phyloP scores from a whole-genome alignment of 192 early-diverging fungal species.

The Coemansia sp. region DNA sequence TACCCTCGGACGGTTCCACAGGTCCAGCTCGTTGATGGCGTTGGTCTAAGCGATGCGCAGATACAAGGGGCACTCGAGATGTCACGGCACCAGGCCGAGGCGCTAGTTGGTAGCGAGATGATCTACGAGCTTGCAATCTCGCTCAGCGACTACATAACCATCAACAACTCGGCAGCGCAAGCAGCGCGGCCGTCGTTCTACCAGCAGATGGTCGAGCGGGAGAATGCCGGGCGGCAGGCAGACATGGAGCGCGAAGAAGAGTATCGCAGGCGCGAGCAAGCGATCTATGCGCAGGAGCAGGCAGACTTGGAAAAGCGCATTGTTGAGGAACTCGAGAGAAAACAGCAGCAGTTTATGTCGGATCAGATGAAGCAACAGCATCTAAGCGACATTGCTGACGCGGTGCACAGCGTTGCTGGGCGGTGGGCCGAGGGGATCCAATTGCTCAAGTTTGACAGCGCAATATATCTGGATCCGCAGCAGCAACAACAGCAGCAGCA shows the following conservation, averaged over 20 bases:
- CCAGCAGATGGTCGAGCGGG: conserved; percentile 50
- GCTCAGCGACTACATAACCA: conserved; percentile 60
- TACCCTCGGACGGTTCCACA: conserved; percentile 67
- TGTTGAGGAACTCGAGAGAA: conserved; percentile 38
- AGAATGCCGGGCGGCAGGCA: conserved; percentile 20
- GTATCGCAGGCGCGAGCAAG: conserved; percentile 8
- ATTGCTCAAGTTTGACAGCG: conserved; percentile 28
- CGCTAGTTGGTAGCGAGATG: conserved; percentile 61
- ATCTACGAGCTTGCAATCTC: conserved; percentile 61
- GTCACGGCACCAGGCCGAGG: conserved; percentile 35
- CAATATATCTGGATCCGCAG: conserved; percentile 20
- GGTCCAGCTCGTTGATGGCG: conserved; percentile 51
- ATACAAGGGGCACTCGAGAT: conserved; percentile 44
- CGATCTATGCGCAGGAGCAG: conserved; percentile 22
- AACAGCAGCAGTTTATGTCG: conserved; percentile 39
- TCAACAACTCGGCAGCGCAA: conserved; percentile 56
- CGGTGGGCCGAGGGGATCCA: conserved; percentile 45
- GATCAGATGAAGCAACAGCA: conserved; percentile 28
- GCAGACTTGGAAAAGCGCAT: conserved; percentile 41
- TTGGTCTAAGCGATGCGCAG: conserved; percentile 56
- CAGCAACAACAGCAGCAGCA: background rate
- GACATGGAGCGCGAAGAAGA: conserved; percentile 29
- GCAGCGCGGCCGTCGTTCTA: conserved; percentile 44
- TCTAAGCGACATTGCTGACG: conserved; percentile 32
- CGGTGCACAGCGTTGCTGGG: conserved; percentile 38